phyloP scores from a whole-genome alignment of 1,139 yeast genomes.

The Taphrina betulina region DNA sequence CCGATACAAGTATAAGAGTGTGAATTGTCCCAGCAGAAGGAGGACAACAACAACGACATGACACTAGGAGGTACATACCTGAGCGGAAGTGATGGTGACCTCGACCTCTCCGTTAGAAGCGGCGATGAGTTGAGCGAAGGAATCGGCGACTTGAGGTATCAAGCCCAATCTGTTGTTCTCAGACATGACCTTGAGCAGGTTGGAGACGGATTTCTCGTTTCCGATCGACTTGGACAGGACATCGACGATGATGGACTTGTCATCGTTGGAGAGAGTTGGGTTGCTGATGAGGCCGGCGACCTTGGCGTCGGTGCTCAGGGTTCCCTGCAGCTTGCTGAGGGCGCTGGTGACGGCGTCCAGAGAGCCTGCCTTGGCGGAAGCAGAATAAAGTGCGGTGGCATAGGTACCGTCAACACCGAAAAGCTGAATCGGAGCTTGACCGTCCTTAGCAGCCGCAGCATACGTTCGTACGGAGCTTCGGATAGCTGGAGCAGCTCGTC shows the following conservation, averaged over 20 bases:
- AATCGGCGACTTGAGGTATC: conserved; percentile 63
- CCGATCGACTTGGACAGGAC: conserved; percentile 54
- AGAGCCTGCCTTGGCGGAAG: conserved; percentile 80
- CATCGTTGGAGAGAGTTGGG: conserved; percentile 79
- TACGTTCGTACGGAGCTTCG: conserved; percentile 16
- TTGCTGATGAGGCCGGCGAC: conserved; percentile 63
- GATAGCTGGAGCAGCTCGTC: conserved; percentile 21
- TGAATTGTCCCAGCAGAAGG: too few relatives aligned
- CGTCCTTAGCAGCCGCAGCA: conserved; percentile 32
- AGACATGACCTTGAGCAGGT: conserved; percentile 80
- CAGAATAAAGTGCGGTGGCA: conserved; percentile 78
- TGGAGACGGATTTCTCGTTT: conserved; percentile 68
- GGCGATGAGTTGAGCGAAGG: conserved; percentile 75
- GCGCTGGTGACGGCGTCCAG: conserved; percentile 71
- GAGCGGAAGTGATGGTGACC: conserved; percentile 81
- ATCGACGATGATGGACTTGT: conserved; percentile 69
- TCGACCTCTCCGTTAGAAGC: conserved; percentile 90
- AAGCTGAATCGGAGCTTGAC: conserved; percentile 79
- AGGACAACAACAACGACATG: too few relatives aligned
- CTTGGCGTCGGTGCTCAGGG: conserved; percentile 64
- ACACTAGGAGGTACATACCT: too few relatives aligned
- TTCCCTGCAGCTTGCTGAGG: conserved; percentile 57
- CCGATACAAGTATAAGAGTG: too few relatives aligned
- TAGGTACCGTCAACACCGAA: conserved; percentile 90
- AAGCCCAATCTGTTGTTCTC: conserved; percentile 90